Conservation (phyloP, 345 rosid genomes). For the Excoecaria cochinchinensis region DNA sequence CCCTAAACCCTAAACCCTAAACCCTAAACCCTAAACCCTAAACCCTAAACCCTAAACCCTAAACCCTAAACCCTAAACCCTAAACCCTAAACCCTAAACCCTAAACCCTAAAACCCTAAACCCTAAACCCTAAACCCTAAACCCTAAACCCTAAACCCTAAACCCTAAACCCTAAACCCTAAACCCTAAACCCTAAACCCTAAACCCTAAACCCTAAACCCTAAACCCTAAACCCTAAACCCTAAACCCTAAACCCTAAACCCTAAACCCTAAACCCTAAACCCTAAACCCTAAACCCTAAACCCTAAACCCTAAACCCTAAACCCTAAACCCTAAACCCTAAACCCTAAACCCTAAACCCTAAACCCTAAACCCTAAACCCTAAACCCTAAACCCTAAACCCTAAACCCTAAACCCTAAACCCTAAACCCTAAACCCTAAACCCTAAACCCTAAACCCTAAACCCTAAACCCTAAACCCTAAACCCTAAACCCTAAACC, state of each 20-base stretch:
- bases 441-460: conserved; percentile 19
- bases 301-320: conserved; percentile 18
- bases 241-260: conserved; percentile 27
- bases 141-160: conserved; percentile 28
- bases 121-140: conserved; percentile 26
- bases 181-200: conserved; percentile 21
- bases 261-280: conserved; percentile 23
- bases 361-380: conserved; percentile 21
- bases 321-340: conserved; percentile 20
- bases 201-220: conserved; percentile 23
- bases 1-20: conserved; percentile 26
- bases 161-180: conserved; percentile 16
- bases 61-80: conserved; percentile 22
- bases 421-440: conserved; percentile 32
- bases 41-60: conserved; percentile 17
- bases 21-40: conserved; percentile 24
- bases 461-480: conserved; percentile 19
- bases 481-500: conserved; percentile 26
- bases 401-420: conserved; percentile 27
- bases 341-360: conserved; percentile 15
- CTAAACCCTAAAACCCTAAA: conserved; percentile 20
- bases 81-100: conserved; percentile 24
- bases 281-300: conserved; percentile 21
- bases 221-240: conserved; percentile 26
- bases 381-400: conserved; percentile 25